Base-by-base conservation (phyloP, 2,329 filamentous ascomycete species). In the Ophiostoma populinum region DNA sequence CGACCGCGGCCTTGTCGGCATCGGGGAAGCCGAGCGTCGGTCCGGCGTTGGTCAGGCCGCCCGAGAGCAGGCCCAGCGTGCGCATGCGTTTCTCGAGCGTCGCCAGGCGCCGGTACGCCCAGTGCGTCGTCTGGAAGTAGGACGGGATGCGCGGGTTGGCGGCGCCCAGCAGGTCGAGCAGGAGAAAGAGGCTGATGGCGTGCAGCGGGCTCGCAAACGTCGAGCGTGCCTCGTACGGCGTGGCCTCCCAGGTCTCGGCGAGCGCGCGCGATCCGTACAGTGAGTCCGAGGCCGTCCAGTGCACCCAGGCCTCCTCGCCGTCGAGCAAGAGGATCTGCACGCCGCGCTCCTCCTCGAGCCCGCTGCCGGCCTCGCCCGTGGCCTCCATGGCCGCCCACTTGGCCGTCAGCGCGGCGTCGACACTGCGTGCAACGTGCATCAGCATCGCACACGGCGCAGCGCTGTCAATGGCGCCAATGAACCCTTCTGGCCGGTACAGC, bases 401-500 rank as follows among this genome's bases (percentile, higher is more conserved):
- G 50, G 66, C 67, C 20, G 76, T 80, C 51, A 95, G 57, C 3
- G 80, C 82, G 2, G 60, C 65, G 48, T 95, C 86, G 30, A 98
- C 70, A 43, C 73, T 80, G 44, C 76, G 66, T 42, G 86, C 81
- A 10, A 78, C 73, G 52, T 93, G 81, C 70, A 98, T 68, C 39
- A 98, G 64, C 66, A 95, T 85, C 0, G 90, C 90, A 54, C 87
- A 95, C 8, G 90, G 86, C 13, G 81, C 90, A 1, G 90, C 90
- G 47, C 83, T 93, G 51, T 98, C 90, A 11, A 74, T 92, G 1
- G 87, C 90, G 1, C 90, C 90, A 39, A 98, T 80, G 52, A 98
- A 98, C 1, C 85, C 87, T 41, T 75, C 59, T 0, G 86, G 87
- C 18, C 62, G 63, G 39, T 79, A 65, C 56, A 92, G 80, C 51